Evolutionary conservation across 345 rosid species (phyloP).

Genomic region (Citrus glauca): DNA sequence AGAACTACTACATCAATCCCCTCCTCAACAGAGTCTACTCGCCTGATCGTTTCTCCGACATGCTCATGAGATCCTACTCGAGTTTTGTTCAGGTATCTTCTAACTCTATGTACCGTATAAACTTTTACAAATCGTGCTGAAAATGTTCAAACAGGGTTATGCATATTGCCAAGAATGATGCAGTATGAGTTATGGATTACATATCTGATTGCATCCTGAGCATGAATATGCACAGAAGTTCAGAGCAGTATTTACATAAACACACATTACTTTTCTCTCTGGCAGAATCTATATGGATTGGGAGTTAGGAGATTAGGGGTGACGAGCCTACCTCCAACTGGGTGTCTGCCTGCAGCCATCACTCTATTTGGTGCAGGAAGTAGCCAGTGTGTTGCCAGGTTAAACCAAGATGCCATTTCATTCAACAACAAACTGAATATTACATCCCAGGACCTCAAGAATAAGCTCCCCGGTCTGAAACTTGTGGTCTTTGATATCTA

Average conservation of each 20-base stretch:
- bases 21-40: conserved; percentile 46
- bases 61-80: conserved; percentile 64
- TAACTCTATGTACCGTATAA: neutral
- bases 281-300: conserved; percentile 63
- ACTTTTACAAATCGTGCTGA: neutral
- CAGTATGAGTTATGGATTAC: too few species aligned
- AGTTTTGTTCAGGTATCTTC: conserved; percentile 67
- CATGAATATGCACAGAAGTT: too few species aligned
- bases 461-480: conserved; percentile 65
- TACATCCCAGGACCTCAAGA: conserved; percentile 51
- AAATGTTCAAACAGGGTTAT: neutral
- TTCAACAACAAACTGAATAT: conserved; percentile 71
- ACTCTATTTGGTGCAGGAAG: conserved; percentile 77
- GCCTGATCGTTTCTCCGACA: conserved; percentile 56
- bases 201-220: too few species aligned
- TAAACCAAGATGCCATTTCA: conserved; percentile 65
- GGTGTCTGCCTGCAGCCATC: conserved; percentile 89
- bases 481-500: conserved; percentile 74
- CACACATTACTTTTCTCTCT: conserved; percentile 15
- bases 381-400: conserved; percentile 59
- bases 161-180: neutral
- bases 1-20: conserved; percentile 82
- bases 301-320: conserved; percentile 88
- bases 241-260: neutral
- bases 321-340: conserved; percentile 75